Evolutionary conservation across 2,329 filamentous ascomycete genomes (phyloP).

Genomic region (Hypoxylon sp.): DNA sequence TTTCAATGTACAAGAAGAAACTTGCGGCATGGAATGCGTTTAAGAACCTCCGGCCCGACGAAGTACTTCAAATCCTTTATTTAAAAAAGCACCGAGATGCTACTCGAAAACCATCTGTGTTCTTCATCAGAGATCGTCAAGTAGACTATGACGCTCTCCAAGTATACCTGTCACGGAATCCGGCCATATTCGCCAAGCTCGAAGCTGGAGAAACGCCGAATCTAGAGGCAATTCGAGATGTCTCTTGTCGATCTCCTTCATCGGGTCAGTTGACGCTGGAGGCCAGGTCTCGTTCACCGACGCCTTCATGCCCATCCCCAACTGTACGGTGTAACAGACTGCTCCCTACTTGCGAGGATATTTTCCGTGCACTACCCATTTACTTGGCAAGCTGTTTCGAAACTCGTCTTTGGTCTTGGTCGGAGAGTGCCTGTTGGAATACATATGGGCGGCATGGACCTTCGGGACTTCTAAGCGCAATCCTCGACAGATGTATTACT

Average conservation of each 20-base stretch:
- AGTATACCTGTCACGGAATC: constrained; percentile 48
- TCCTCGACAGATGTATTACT: constrained; percentile 48
- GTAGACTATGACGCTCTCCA: constrained; percentile 45
- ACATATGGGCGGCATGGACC: constrained; percentile 43
- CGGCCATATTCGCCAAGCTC: constrained; percentile 45
- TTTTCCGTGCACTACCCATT: constrained; percentile 38
- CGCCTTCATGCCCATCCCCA: constrained; percentile 12
- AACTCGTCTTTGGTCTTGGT: constrained; percentile 43
- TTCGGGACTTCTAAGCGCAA: constrained; percentile 44
- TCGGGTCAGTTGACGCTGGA: constrained; percentile 6
- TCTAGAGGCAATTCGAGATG: constrained; percentile 46
- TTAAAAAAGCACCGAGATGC: constrained; percentile 45
- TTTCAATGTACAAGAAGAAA: constrained; percentile 49
- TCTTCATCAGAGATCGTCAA: constrained; percentile 46
- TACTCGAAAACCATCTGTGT: constrained; percentile 40
- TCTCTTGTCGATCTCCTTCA: constrained; percentile 45
- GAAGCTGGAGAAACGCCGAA: constrained; percentile 43
- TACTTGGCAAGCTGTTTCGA: constrained; percentile 43
- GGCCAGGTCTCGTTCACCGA: constrained; percentile 7
- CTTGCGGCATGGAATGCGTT: constrained; percentile 48
- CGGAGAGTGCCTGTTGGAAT: constrained; percentile 43
- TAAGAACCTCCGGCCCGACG: constrained; percentile 48
- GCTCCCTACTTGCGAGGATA: constrained; percentile 35
- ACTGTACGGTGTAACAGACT: constrained; percentile 25
- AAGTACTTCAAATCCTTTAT: constrained; percentile 48